These are phyloP conservation scores for Cystobasidium tubakii DNA, from an alignment of 768 basidiomycete genomes.

Conservation along the genomic window DNA sequence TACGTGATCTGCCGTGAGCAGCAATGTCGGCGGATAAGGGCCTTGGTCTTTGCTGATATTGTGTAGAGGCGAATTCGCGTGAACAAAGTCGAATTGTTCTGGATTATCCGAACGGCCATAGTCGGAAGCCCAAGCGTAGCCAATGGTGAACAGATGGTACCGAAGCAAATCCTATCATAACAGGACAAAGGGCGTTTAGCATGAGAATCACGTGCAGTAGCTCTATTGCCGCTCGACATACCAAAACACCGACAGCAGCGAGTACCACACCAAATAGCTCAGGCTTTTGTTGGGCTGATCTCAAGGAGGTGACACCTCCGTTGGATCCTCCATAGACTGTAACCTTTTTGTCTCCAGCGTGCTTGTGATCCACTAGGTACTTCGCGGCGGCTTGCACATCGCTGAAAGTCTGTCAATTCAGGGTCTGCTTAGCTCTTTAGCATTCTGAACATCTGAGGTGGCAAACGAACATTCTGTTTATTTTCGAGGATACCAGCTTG, in stretches of 20 bases:
- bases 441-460: background rate
- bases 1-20: slow-evolving; percentile 49
- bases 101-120: slow-evolving; percentile 70
- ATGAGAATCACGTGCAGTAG: no score
- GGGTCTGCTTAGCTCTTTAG: background rate
- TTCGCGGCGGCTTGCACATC: slow-evolving; percentile 60
- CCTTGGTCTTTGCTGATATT: slow-evolving; percentile 60
- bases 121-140: slow-evolving; percentile 72
- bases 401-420: slow-evolving; percentile 55
- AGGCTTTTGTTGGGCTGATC: slow-evolving; percentile 73
- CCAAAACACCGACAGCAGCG: slow-evolving; percentile 74
- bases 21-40: slow-evolving; percentile 60
- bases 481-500: slow-evolving; percentile 62
- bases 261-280: slow-evolving; percentile 71
- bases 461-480: slow-evolving; percentile 32
- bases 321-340: slow-evolving; percentile 75
- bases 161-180: slow-evolving; percentile 44
- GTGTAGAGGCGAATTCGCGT: slow-evolving; percentile 71
- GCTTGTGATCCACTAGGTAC: slow-evolving; percentile 67
- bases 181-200: background rate
- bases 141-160: slow-evolving; percentile 73
- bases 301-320: slow-evolving; percentile 70
- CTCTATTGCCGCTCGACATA: slow-evolving; percentile 73
- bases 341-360: slow-evolving; percentile 64
- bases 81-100: slow-evolving; percentile 75